phyloP scores from a whole-genome alignment of 2,329 filamentous ascomycete genomes.

The Chaetomium globosum region DNA sequence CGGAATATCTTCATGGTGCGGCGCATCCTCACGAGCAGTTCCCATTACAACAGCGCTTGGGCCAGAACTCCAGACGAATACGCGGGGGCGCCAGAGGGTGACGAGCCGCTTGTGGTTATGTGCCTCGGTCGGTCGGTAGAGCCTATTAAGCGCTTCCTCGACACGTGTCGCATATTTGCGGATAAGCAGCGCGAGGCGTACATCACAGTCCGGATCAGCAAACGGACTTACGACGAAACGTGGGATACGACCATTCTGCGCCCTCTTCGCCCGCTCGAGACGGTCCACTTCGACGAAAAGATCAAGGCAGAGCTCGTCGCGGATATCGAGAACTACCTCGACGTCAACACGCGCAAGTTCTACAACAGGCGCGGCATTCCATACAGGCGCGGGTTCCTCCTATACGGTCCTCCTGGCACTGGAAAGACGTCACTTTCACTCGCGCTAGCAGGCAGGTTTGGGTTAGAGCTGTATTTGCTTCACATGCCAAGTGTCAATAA shows the following conservation, averaged over 20 bases:
- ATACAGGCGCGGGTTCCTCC: conserved; percentile 71
- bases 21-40: conserved; percentile 37
- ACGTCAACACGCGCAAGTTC: conserved; percentile 60
- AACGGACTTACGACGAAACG: conserved; percentile 36
- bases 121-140: conserved; percentile 50
- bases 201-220: conserved; percentile 44
- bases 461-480: conserved; percentile 74
- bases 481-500: conserved; percentile 58
- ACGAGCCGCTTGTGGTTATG: conserved; percentile 47
- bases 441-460: conserved; percentile 68
- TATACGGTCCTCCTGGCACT: conserved; percentile 73
- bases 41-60: conserved; percentile 28
- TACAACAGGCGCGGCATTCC: conserved; percentile 74
- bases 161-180: conserved; percentile 52
- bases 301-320: conserved; percentile 65
- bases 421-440: conserved; percentile 78
- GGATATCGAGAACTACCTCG: conserved; percentile 70
- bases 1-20: conserved; percentile 44
- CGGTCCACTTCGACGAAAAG: conserved; percentile 44
- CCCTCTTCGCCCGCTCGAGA: conserved; percentile 42
- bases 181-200: conserved; percentile 44
- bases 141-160: conserved; percentile 51
- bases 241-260: conserved; percentile 46
- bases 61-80: conserved; percentile 41
- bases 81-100: conserved; percentile 41